Evolutionary conservation across 140 eudicot species (phyloP).

Genomic region (Erigeron philadelphicus): DNA sequence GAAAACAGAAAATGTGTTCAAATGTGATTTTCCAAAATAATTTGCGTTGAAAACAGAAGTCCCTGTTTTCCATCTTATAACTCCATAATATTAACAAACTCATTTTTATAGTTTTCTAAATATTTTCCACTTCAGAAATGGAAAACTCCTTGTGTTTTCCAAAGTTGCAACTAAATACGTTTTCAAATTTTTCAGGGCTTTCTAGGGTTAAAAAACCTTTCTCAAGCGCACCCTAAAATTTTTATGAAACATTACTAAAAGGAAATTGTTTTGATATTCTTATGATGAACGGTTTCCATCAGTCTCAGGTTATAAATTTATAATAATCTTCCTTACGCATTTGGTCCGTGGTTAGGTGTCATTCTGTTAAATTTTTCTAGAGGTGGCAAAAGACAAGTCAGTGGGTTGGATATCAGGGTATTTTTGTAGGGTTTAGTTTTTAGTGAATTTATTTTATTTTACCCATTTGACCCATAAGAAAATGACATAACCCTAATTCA

Average conservation of each 20-base stretch:
- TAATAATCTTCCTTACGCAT: background rate
- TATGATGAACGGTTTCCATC: background rate
- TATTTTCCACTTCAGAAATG: too few species aligned
- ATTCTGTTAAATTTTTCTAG: background rate
- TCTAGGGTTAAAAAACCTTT: too few species aligned
- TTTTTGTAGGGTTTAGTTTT: background rate
- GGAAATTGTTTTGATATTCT: background rate
- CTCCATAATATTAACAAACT: too few species aligned
- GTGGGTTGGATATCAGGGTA: background rate
- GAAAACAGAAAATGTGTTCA: too few species aligned
- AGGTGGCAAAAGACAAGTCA: background rate
- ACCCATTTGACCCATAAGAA: background rate
- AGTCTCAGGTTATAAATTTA: background rate
- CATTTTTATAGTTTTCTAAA: too few species aligned
- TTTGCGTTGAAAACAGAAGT: too few species aligned
- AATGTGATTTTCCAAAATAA: too few species aligned
- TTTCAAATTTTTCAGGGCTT: too few species aligned
- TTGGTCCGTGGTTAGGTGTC: background rate
- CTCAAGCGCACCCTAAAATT: background rate
- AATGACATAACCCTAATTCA: background rate
- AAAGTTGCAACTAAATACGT: too few species aligned
- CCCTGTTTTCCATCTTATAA: too few species aligned
- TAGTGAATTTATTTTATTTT: background rate
- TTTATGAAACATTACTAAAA: background rate
- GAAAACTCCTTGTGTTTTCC: too few species aligned